Base-by-base conservation (phyloP, 2,329 filamentous ascomycete genomes). In the Claviceps monticola region DNA sequence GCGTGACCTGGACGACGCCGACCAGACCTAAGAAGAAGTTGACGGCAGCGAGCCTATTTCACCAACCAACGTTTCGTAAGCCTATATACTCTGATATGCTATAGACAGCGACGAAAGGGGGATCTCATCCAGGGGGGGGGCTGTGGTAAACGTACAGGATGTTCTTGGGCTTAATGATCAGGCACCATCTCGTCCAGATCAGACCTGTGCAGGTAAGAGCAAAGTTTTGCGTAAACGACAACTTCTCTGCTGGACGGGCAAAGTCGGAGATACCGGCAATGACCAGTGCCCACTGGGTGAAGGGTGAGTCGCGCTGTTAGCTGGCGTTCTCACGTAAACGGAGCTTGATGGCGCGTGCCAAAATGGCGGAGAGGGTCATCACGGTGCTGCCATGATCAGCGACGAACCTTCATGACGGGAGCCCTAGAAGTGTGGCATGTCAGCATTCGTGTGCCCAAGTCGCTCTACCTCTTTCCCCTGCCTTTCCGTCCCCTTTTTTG, bases 181-280 rank as follows among this genome's bases (percentile, higher is more conserved):
- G 78, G 77, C 93, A 98, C 93, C 93, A 98, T 59, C 93, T 82
- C 46, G 93, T 98, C 93, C 93, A 98, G 78, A 98, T 98, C 58
- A 86, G 71, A 59, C 93, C 93, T 9, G 93, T 98, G 61, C 83
- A 83, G 65, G 88, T 93, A 60, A 98, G 79, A 54, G 93, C 91
- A 49, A 76, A 75, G 74, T 97, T 98, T 72, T 96, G 90, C 34
- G 87, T 93, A 56, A 96, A 74, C 42, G 90, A 96, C 60, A 98
- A 87, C 69, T 89, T 88, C 69, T 94, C 87, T 56, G 86, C 88
- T 36, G 93, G 93, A 60, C 93, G 89, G 56, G 83, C 78, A 68
- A 98, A 86, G 74, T 98, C 93, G 61, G 88, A 84, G 66, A 95
- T 79, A 65, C 93, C 93, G 60, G 93, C 88, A 58, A 97, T 74